Evolutionary conservation across 2,329 filamentous ascomycete species (phyloP).

Genomic region (Aureobasidium musti): DNA sequence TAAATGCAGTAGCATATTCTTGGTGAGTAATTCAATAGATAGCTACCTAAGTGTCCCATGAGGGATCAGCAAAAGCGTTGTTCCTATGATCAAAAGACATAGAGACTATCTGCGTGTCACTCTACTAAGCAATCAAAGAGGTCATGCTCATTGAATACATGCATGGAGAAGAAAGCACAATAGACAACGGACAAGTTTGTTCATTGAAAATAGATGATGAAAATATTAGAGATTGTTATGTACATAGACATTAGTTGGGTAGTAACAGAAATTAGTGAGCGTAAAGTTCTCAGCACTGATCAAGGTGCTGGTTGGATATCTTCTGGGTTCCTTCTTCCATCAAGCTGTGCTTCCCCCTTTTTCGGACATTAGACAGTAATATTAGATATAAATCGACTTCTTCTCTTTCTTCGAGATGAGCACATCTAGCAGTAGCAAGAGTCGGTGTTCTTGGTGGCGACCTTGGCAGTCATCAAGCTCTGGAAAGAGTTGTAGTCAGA

Average conservation of each 20-base stretch:
- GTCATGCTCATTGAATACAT: too few species aligned
- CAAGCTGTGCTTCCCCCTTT: neutral
- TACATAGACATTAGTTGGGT: conserved; percentile 25
- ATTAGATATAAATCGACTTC: neutral
- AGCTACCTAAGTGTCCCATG: neutral
- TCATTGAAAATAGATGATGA: neutral
- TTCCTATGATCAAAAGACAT: neutral
- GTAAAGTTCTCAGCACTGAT: too few species aligned
- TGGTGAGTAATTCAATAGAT: neutral
- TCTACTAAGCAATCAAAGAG: too few species aligned
- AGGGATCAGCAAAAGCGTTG: neutral
- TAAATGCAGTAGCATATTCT: conserved; percentile 29
- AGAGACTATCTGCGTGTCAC: too few species aligned
- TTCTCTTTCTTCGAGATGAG: neutral
- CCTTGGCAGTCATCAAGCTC: conserved; percentile 15
- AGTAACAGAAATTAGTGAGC: conserved; percentile 6
- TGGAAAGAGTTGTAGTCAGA: conserved; percentile 24
- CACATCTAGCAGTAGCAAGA: conserved; percentile 24
- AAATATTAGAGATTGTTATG: conserved; percentile 20
- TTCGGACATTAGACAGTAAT: conserved; percentile 4
- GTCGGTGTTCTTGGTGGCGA: conserved; percentile 20
- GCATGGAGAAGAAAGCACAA: neutral
- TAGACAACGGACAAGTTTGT: neutral
- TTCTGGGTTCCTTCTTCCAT: neutral
- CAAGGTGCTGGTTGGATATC: too few species aligned